Conservation (phyloP, 2,329 filamentous ascomycete species). For the Monosporascus sp. region DNA sequence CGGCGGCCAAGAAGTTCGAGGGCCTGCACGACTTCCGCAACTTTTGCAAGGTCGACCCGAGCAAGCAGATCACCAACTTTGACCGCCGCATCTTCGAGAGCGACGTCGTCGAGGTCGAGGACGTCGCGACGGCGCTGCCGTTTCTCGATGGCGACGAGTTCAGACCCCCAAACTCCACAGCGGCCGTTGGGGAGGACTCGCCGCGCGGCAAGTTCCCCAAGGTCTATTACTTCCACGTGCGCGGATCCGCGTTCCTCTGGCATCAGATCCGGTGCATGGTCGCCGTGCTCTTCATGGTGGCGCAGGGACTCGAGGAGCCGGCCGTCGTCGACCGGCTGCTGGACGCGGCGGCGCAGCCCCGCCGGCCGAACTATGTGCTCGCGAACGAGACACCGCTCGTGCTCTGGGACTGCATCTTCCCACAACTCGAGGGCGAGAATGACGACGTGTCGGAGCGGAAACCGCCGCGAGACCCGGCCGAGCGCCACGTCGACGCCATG, state of each 20-base stretch:
- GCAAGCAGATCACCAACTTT: constrained; percentile 85
- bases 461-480: constrained; percentile 12
- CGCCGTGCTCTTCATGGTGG: constrained; percentile 85
- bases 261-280: constrained; percentile 96
- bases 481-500: constrained; percentile 48
- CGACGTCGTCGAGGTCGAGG: constrained; percentile 66
- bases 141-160: constrained; percentile 48
- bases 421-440: constrained; percentile 36
- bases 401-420: constrained; percentile 94
- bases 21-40: constrained; percentile 94
- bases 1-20: constrained; percentile 73
- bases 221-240: constrained; percentile 82
- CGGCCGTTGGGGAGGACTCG: constrained; percentile 7
- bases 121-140: constrained; percentile 46
- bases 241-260: constrained; percentile 93
- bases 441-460: constrained; percentile 25
- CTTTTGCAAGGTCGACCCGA: constrained; percentile 88
- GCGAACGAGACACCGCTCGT: constrained; percentile 86
- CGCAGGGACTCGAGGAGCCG: constrained; percentile 77
- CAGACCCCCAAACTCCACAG: constrained; percentile 23
- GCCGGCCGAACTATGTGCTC: constrained; percentile 84
- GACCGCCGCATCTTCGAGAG: constrained; percentile 73
- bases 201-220: constrained; percentile 42
- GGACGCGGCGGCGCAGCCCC: constrained; percentile 64
- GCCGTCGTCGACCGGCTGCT: constrained; percentile 69